Evolutionary conservation across 2,329 filamentous ascomycete species (phyloP).

Genomic region (Colletotrichum falcatum): DNA sequence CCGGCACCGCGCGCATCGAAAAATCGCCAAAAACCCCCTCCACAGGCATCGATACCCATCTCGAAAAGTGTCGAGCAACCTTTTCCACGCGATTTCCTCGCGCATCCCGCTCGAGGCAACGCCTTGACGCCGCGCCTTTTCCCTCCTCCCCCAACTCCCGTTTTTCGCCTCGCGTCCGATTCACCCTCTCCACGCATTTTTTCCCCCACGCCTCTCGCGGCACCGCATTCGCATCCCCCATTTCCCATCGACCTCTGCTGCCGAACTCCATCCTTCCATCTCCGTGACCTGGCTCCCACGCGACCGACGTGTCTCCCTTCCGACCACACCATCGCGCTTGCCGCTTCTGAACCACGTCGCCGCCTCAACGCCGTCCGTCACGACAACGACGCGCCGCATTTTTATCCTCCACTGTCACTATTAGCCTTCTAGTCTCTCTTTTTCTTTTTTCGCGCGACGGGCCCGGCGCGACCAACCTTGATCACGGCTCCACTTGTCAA

Average conservation of each 20-base stretch:
- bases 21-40: slow-evolving; percentile 70
- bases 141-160: slow-evolving; percentile 51
- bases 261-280: slow-evolving; percentile 39
- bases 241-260: slow-evolving; percentile 21
- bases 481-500: slow-evolving; percentile 34
- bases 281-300: slow-evolving; percentile 33
- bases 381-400: slow-evolving; percentile 39
- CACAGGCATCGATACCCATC: slow-evolving; percentile 71
- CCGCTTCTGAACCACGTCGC: slow-evolving; percentile 29
- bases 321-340: slow-evolving; percentile 31
- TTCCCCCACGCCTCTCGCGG: slow-evolving; percentile 41
- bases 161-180: slow-evolving; percentile 56
- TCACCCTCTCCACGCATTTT: slow-evolving; percentile 46
- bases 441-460: slow-evolving; percentile 42
- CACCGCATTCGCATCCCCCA: slow-evolving; percentile 34
- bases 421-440: slow-evolving; percentile 41
- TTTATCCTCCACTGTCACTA: slow-evolving; percentile 28
- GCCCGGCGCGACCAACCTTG: slow-evolving; percentile 37
- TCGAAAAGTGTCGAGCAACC: slow-evolving; percentile 63
- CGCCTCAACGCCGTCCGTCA: background rate
- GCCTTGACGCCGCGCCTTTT: slow-evolving; percentile 55
- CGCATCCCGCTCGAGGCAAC: slow-evolving; percentile 56
- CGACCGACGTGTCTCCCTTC: slow-evolving; percentile 38
- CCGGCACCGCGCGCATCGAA: slow-evolving; percentile 68
- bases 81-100: slow-evolving; percentile 67